phyloP scores from a whole-genome alignment of 2,329 filamentous ascomycete species.

The Microdochium bolleyi region DNA sequence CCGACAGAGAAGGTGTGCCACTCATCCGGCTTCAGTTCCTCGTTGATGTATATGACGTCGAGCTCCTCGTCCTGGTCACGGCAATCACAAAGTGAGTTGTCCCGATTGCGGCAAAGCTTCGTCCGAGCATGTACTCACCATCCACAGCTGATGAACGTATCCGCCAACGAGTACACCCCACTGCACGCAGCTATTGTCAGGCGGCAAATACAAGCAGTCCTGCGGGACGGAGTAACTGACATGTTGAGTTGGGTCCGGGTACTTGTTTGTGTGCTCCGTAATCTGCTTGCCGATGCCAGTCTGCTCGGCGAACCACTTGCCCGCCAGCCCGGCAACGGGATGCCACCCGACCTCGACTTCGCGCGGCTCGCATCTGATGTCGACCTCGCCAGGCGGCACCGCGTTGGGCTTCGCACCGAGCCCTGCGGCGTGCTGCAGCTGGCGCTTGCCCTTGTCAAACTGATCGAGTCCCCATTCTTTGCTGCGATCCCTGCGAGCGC shows the following conservation, averaged over 20 bases:
- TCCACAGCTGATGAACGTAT: conserved; percentile 51
- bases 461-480: background rate
- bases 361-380: conserved; percentile 26
- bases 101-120: background rate
- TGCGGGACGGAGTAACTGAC: background rate
- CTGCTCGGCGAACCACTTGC: conserved; percentile 51
- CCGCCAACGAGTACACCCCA: conserved; percentile 51
- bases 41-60: conserved; percentile 49
- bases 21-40: conserved; percentile 31
- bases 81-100: background rate
- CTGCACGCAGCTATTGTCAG: conserved; percentile 20
- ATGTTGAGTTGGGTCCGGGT: conserved; percentile 47
- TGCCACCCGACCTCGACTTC: conserved; percentile 49
- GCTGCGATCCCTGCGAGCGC: background rate
- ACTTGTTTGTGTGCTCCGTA: conserved; percentile 43
- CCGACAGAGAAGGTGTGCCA: conserved; percentile 45
- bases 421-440: conserved; percentile 32
- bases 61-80: conserved; percentile 40
- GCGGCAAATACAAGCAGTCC: background rate
- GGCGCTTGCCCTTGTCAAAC: conserved; percentile 25
- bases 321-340: conserved; percentile 45
- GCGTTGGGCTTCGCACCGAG: conserved; percentile 35
- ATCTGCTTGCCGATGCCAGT: conserved; percentile 48
- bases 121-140: conserved; percentile 36
- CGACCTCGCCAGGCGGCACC: conserved; percentile 28